These are phyloP conservation scores for Fraxinus cuspidata DNA, from an alignment of 257 asterid genomes.

Conservation along the genomic window DNA sequence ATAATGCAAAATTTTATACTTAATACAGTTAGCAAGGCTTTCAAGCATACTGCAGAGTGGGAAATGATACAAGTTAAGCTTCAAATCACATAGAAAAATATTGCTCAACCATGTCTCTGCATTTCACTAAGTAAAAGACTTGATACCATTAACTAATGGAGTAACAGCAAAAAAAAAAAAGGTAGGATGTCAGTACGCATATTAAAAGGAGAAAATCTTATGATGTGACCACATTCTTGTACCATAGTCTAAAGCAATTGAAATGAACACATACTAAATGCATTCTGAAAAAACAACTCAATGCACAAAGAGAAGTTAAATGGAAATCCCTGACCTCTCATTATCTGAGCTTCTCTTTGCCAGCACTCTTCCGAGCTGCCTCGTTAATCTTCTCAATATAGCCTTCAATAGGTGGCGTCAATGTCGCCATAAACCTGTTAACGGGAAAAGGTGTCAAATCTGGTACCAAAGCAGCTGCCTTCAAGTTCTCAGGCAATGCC, in stretches of 20 bases:
- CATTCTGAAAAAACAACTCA: background rate
- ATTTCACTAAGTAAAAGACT: background rate
- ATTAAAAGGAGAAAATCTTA: background rate
- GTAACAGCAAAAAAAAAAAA: background rate
- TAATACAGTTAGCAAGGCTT: background rate
- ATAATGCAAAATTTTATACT: background rate
- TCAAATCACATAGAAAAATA: background rate
- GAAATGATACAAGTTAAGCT: background rate
- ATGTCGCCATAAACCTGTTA: conserved; percentile 77
- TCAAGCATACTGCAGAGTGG: background rate
- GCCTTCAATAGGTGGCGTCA: conserved; percentile 95
- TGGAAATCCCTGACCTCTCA: conserved; percentile 20
- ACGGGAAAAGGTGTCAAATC: conserved; percentile 72
- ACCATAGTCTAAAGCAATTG: background rate
- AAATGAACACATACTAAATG: background rate
- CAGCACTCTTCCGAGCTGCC: conserved; percentile 71
- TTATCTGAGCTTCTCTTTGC: conserved; percentile 74
- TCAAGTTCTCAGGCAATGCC: conserved; percentile 77
- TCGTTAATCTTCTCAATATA: conserved; percentile 79
- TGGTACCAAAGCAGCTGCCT: conserved; percentile 76
- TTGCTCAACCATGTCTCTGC: background rate
- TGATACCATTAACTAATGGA: background rate
- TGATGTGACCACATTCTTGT: background rate
- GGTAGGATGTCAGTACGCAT: background rate
- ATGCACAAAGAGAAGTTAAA: background rate